Conservation (phyloP, 2,329 filamentous ascomycete species). For the Penicillium decumbens region DNA sequence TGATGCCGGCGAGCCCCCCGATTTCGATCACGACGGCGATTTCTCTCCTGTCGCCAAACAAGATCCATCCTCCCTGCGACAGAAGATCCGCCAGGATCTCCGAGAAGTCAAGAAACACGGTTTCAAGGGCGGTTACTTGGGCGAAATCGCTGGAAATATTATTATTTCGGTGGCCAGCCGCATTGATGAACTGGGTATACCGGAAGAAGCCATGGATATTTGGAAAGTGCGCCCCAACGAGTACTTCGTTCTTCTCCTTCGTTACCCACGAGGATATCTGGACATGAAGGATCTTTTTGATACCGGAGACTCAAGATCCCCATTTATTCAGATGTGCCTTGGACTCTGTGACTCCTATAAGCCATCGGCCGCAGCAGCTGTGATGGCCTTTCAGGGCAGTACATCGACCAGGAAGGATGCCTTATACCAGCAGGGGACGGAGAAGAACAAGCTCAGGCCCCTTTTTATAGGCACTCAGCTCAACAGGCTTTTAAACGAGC, state of each 20-base stretch:
- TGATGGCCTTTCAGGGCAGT: constrained; percentile 45
- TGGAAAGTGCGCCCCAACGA: constrained; percentile 66
- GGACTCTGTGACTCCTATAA: constrained; percentile 70
- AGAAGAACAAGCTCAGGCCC: background rate
- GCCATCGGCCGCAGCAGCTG: constrained; percentile 55
- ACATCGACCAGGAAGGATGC: background rate
- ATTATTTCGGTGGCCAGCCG: constrained; percentile 66
- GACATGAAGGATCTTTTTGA: constrained; percentile 8
- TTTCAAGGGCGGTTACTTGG: constrained; percentile 63
- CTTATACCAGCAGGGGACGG: constrained; percentile 40
- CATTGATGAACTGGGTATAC: constrained; percentile 65
- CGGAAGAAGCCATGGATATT: constrained; percentile 68
- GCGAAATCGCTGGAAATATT: constrained; percentile 48
- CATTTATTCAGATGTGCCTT: constrained; percentile 57
- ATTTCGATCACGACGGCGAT: constrained; percentile 24
- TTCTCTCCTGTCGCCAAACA: constrained; percentile 4
- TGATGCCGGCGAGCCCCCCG: constrained; percentile 3
- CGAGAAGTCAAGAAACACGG: constrained; percentile 58
- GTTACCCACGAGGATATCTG: constrained; percentile 60
- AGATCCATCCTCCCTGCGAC: constrained; percentile 8
- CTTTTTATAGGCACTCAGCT: constrained; percentile 67
- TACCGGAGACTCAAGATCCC: background rate
- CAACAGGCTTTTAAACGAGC: constrained; percentile 61
- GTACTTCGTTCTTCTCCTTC: constrained; percentile 69
- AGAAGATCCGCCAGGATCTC: constrained; percentile 58